Base-by-base conservation (phyloP, 805 yeast species). In the Ogataea saltuana region DNA sequence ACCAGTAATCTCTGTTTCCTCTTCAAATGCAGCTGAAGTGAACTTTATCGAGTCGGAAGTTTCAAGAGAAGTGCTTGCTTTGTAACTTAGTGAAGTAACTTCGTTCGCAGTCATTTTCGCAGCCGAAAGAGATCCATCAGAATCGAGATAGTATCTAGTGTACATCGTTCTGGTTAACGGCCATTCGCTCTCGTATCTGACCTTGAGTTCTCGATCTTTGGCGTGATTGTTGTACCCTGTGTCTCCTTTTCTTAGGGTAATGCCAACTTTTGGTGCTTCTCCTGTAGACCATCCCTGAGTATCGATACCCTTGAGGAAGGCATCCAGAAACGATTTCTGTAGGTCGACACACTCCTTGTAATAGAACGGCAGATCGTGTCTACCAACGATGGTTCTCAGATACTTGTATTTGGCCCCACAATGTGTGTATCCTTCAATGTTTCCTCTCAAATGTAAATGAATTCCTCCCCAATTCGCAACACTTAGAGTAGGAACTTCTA, bases 381-480 rank as follows among this genome's bases (percentile, higher is more conserved):
- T 31, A n/a, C 46, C 46, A 7, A 40, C 46, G 18, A 43, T 33
- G 5, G 46, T 43, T 27, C 46, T 39, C 29, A 43, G 20, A 20
- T 43, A 43, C 39, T 39, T 38, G 3, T 20, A 12, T 26, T 43
- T 32, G 2, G 43, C 27, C 6, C 46, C 46, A 33, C 40, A 26
- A 25, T 39, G 46, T n/a, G 21, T 22, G 18, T 27, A 43, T 5
- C 46, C 46, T 33, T 43, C 43, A 16, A 43, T 32, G 21, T 43
- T 43, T 12, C 46, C 46, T 43, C 46, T 43, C 21, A 43, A 21
- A 21, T 43, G 46, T 9, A 43, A 32, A 33, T 39, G 41, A 13
- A 43, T 43, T 10, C 46, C 46, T n/a, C 46, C 46, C 46, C 46
- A 43, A 16, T 43, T 43, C 5, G 43, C 46, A 33, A 43, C 46